Base-by-base conservation (phyloP, 345 rosid species). In the Eucalyptus sp. region DNA sequence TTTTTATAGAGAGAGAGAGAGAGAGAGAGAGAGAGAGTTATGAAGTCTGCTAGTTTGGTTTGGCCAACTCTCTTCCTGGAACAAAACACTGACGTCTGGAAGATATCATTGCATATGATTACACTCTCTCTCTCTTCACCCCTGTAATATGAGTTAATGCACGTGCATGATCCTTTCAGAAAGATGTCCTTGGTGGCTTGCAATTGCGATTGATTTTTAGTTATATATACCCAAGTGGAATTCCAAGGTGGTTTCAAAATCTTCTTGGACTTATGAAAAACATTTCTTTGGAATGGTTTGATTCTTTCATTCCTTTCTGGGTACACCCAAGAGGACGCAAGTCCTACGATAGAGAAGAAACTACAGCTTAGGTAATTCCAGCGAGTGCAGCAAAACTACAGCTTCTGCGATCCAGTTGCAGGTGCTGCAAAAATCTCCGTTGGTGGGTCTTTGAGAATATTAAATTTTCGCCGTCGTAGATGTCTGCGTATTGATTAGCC, bases 31-130 rank as follows among this genome's bases (percentile, higher is more conserved):
- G 41, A 66, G 87, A n/a, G 64, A 44, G 62, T 44, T 8, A 50
- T 43, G 68, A 25, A 83, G 86, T 86, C 52, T 76, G 83, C 86
- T 83, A 90, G 94, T 94, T 93, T 92, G 93, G 43, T 93, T 94
- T 93, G 96, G 96, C 92, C 89, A 94, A 93, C 92, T 94, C 92
- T 90, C 91, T 92, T 92, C 93, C 92, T 91, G 94, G 93, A 90
- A 94, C 88, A 91, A 91, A 92, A 93, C 90, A 25, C 90, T 92
- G 94, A 93, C 93, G 93, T 89, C 89, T 44, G 87, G 86, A 88
- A 16, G 83, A 76, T 76, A 88, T 79, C 89, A 60, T 86, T 76
- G 90, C 86, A 49, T 86, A 88, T 87, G 41, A 89, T 88, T 44
- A 50, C 86, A 33, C 44, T 13, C 54, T 49, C 87, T 49, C 87